Evolutionary conservation across 2,329 filamentous ascomycete genomes (phyloP), one percentile per base, ranked within the genome.

Genomic region (Pyrenochaeta sp.): DNA sequence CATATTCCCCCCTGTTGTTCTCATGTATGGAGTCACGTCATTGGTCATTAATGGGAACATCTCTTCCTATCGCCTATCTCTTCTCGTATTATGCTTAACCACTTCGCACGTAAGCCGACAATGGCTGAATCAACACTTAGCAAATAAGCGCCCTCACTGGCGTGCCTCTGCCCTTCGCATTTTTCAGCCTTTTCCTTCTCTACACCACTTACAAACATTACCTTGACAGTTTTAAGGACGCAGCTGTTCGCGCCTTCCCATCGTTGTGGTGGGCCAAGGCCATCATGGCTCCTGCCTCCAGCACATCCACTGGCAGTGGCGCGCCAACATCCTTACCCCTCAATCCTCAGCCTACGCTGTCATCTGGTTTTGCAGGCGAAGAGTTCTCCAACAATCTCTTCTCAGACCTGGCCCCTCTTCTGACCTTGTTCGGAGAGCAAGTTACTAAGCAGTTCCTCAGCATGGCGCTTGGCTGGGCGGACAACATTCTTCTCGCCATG

Each of bases 381-480:
- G 67, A 77, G 21, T 75, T 78, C 46, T 66, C 73, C 1, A 74
- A 77, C 52, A 76, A 78, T 37, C 70, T 78, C 51, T 72, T 72
- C 1, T 73, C 73, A 1, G 75, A 78, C 47, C 56, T 78, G 2
- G 56, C 48, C 1, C 63, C 63, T 14, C 40, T 72, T 0, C n/a
- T 79, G 1, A 60, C 72, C 0, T 62, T 79, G 0, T 78, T 78
- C 21, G 76, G 76, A 7, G 77, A 79, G 30, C 64, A 71, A 1
- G 66, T 77, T 1, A 77, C 77, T 0, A 75, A 74, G 33, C 75
- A 79, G 32, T 79, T 73, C 39, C 62, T 79, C 2, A 78, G 72
- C 54, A 68, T 76, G 44, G 68, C 67, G 0, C 60, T 68, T 0
- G 61, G 51, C 0, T 64, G 58, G 61, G 50, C 54, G 2, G 64